Evolutionary conservation across 495 filamentous ascomycete species (phyloP).

Genomic region (Durotheca rogersii): DNA sequence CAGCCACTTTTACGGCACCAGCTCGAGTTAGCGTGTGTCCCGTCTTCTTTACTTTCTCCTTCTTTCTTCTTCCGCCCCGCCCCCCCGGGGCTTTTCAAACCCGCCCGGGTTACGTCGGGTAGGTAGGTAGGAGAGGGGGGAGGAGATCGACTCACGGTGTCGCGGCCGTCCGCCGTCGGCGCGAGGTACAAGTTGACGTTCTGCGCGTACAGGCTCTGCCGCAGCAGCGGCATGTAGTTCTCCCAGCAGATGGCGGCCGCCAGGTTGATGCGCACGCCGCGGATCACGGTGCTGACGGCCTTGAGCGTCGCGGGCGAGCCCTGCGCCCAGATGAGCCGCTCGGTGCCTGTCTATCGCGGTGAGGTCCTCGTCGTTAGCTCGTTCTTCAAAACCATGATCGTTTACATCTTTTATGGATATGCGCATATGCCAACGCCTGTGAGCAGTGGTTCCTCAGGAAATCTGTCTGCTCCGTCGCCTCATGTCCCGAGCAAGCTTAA

Average conservation of each 20-base stretch:
- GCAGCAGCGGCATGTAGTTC: constrained; percentile 90
- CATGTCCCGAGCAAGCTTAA: too few species aligned
- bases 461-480: too few species aligned
- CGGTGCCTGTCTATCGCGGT: constrained; percentile 69
- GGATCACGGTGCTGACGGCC: constrained; percentile 78
- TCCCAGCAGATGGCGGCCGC: constrained; percentile 96
- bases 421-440: neutral
- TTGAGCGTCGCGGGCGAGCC: constrained; percentile 77
- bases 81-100: too few species aligned
- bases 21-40: neutral
- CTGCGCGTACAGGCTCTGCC: constrained; percentile 73
- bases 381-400: neutral
- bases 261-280: constrained; percentile 72
- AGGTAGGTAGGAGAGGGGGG: too few species aligned
- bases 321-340: constrained; percentile 87
- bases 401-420: neutral
- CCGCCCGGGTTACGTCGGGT: too few species aligned
- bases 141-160: too few species aligned
- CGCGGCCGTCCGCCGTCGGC: constrained; percentile 82
- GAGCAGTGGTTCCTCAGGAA: too few species aligned
- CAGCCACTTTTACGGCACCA: neutral
- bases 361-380: constrained; percentile 12
- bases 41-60: too few species aligned
- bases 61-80: too few species aligned
- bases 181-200: constrained; percentile 93